These are phyloP conservation scores for Aspergillus olivimuriae DNA, from an alignment of 495 filamentous ascomycete species.

Conservation along the genomic window DNA sequence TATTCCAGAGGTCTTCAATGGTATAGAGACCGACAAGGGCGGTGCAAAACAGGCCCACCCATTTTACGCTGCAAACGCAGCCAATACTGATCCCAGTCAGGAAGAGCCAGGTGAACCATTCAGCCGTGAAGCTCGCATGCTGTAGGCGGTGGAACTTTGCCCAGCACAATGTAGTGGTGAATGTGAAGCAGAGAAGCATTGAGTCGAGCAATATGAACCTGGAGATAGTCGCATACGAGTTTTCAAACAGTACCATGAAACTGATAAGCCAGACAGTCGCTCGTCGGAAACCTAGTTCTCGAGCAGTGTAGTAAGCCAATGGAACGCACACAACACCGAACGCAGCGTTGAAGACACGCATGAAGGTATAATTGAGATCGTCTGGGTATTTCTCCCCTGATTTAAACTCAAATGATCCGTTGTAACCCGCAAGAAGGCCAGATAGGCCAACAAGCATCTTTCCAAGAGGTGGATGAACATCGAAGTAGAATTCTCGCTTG, in stretches of 20 bases:
- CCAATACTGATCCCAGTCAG: constrained; percentile 91
- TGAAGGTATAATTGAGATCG: constrained; percentile 95
- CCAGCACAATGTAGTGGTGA: constrained; percentile 94
- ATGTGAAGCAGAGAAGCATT: constrained; percentile 97
- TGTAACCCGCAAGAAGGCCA: constrained; percentile 93
- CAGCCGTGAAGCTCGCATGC: constrained; percentile 70
- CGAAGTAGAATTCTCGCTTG: constrained; percentile 99
- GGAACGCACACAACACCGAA: constrained; percentile 93
- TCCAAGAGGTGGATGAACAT: constrained; percentile 93
- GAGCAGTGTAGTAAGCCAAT: constrained; percentile 89
- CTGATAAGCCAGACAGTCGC: constrained; percentile 91
- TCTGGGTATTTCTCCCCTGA: constrained; percentile 91
- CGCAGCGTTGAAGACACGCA: constrained; percentile 94
- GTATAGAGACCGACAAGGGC: constrained; percentile 94
- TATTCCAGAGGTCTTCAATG: constrained; percentile 94
- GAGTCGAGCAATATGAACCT: constrained; percentile 96
- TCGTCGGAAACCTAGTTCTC: constrained; percentile 77
- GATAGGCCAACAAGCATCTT: constrained; percentile 98
- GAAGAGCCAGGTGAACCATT: constrained; percentile 91
- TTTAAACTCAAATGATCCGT: constrained; percentile 99
- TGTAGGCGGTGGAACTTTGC: constrained; percentile 87
- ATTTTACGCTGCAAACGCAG: constrained; percentile 97
- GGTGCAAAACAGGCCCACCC: constrained; percentile 92
- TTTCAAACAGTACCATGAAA: constrained; percentile 95
- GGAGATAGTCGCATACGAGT: constrained; percentile 97